Evolutionary conservation across 2,329 filamentous ascomycete species (phyloP).

Genomic region (Colletotrichum plurivorum): DNA sequence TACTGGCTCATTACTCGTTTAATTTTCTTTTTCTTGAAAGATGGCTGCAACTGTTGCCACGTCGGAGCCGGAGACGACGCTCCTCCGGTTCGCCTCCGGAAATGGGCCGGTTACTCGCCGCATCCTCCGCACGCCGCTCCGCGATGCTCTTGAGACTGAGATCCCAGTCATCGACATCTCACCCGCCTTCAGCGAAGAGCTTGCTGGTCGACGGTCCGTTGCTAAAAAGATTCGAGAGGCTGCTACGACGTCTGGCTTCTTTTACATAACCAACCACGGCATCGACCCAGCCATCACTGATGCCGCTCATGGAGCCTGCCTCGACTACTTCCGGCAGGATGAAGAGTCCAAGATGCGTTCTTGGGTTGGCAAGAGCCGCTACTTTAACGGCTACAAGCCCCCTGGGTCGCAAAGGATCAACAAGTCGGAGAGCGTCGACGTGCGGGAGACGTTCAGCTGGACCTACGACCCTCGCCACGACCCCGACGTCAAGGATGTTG

Average conservation of each 20-base stretch:
- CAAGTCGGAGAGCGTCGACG: conserved; percentile 62
- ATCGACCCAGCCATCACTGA: conserved; percentile 51
- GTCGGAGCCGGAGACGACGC: conserved; percentile 42
- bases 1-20: not conserved
- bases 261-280: conserved; percentile 68
- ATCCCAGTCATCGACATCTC: conserved; percentile 69
- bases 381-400: conserved; percentile 64
- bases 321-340: conserved; percentile 65
- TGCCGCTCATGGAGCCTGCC: conserved; percentile 50
- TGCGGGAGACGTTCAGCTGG: conserved; percentile 66
- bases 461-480: conserved; percentile 68
- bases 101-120: conserved; percentile 54
- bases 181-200: conserved; percentile 53
- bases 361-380: conserved; percentile 53
- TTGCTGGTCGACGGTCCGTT: conserved; percentile 54
- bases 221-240: conserved; percentile 59
- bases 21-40: not conserved
- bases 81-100: conserved; percentile 53
- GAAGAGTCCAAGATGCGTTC: conserved; percentile 57
- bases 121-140: conserved; percentile 52
- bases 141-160: conserved; percentile 56
- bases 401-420: conserved; percentile 62
- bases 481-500: conserved; percentile 57
- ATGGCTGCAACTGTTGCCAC: not conserved
- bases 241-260: conserved; percentile 67